Conservation (phyloP, 768 basidiomycete genomes). For the Chlorophyllum brunneum region DNA sequence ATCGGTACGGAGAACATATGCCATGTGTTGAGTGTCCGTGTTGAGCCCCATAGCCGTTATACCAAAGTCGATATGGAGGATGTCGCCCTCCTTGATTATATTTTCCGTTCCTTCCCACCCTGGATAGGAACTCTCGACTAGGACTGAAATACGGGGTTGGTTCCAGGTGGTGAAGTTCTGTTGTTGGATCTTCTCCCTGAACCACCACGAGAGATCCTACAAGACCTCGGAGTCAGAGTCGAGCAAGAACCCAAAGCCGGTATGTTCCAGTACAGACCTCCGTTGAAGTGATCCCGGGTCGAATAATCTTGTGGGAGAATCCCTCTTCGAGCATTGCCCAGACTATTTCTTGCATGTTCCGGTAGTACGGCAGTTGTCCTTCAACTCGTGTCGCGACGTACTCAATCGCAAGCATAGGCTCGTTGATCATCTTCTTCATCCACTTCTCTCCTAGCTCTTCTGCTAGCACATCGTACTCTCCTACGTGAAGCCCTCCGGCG, state of each 20-base stretch:
- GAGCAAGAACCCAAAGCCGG: not conserved
- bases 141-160: constrained; percentile 46
- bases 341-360: constrained; percentile 42
- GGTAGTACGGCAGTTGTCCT: constrained; percentile 41
- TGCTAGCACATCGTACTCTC: constrained; percentile 36
- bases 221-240: not conserved
- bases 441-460: constrained; percentile 37
- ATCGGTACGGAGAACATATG: constrained; percentile 42
- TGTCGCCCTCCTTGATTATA: constrained; percentile 42
- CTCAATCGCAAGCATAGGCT: constrained; percentile 46
- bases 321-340: constrained; percentile 54
- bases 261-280: constrained; percentile 25
- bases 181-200: constrained; percentile 45
- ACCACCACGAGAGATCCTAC: constrained; percentile 53
- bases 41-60: constrained; percentile 52
- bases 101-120: constrained; percentile 37
- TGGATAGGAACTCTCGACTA: constrained; percentile 37
- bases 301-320: constrained; percentile 39
- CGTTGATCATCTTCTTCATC: constrained; percentile 35
- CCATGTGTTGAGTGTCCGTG: constrained; percentile 55
- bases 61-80: constrained; percentile 53
- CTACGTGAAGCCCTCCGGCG: constrained; percentile 46
- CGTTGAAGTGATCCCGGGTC: constrained; percentile 42
- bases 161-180: constrained; percentile 48
- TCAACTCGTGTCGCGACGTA: constrained; percentile 39